Evolutionary conservation across 306 rosid genomes (phyloP), one percentile per base, ranked within the genome.

Genomic region (Crotalaria pallida): DNA sequence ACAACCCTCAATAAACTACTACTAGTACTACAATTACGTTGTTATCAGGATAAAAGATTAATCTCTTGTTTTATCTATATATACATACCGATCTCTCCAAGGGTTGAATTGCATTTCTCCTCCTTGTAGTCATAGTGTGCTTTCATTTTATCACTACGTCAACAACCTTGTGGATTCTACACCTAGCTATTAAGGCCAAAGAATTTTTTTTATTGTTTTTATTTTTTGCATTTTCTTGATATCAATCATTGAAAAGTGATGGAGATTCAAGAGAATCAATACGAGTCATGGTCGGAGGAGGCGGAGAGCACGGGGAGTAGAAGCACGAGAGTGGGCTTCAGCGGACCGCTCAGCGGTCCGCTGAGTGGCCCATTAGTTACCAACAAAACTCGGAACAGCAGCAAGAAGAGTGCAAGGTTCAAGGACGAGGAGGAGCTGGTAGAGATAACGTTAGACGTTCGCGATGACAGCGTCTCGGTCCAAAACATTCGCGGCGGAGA

Each of bases 371-470:
- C 95, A 1, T 66, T 83, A 19, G 81, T 80, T 3, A 36, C 86
- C 18, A 57, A 74, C 79, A 80, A 72, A 44, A 38, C 44, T 1
- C 80, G 64, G 51, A 81, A 63, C 71, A 76, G 79, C 76, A 85
- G 80, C 67, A 84, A 80, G 77, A 80, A 59, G 58, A 86, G 89
- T 60, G 82, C 86, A 0, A 78, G 92, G 31, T 86, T 78, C 83
- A 80, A 77, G 34, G 84, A 76, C 24, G 86, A 81, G 0, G 95
- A 86, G 18, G 85, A 86, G 23, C 85, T 79, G 24, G 98, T 92
- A 2, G 98, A 92, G 50, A 90, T 92, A 12, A 92, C 96, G 29
- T 56, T 92, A 5, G 98, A 88, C 29, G 89, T 92, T 0, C 80
- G 83, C 0, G 96, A 89, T 17, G 92, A 88, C 75, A 45, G 82